Evolutionary conservation across 768 basidiomycete species (phyloP), one percentile per base, ranked within the genome.

Genomic region (Mycena floridula): DNA sequence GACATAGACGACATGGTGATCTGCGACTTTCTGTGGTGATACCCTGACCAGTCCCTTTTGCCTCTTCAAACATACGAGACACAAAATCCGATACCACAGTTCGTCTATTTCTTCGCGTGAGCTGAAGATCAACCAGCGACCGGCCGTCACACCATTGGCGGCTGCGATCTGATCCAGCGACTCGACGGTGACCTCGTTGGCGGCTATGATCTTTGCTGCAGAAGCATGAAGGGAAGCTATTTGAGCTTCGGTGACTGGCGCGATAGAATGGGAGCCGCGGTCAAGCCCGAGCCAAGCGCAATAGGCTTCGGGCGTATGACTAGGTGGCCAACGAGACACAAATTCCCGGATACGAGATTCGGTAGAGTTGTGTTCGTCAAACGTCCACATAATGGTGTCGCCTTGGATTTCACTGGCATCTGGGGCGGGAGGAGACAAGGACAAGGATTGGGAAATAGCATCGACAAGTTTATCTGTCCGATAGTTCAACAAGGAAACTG

Each of bases 91-190:
- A 4, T 53, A 55, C 69, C 68, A 71, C 1, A 68, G 50, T 11
- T 51, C 51, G 44, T 71, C 68, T 12, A 69, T 54, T 39, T 59
- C 50, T 15, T 47, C 30, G 2, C 57, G 40, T 21, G 63, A 52
- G n/a, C 55, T 49, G 43, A 67, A 68, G 9, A 71, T 52, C 45
- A 71, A 53, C 67, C 69, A 69, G 40, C 69, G 68, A n/a, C 65
- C 67, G 3, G 51, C 40, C 5, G 64, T 37, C 7, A 65, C 59
- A 15, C 57, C 51, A 46, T 67, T 57, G 7, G 57, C 47, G 25
- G 47, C 55, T n/a, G 68, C 65, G 35, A 69, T 56, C 15, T 53
- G 42, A 43, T 71, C 68, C 7, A 71, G 48, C 5, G 51, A 45
- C 15, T 59, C 59, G 18, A 60, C 54, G 1, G 60, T 63, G 21